Conservation (phyloP, 108 stramenopile species). For the Nitzschia inconspicua region DNA sequence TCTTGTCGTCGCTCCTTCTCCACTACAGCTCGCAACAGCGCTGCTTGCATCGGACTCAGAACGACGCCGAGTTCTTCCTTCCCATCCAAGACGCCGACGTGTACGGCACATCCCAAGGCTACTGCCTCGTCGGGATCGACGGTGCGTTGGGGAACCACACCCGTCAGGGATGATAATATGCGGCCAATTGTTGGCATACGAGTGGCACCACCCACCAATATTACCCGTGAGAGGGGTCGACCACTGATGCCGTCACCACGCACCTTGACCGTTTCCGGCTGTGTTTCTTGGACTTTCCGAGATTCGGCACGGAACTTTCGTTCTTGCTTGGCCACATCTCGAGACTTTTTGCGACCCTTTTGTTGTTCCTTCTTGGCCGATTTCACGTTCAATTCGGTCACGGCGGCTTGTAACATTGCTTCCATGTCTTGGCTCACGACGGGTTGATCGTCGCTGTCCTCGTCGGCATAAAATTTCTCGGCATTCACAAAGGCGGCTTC, state of each 20-base stretch:
- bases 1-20: conserved; percentile 23
- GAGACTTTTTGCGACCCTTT: conserved; percentile 67
- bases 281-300: conserved; percentile 39
- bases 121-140: conserved; percentile 90
- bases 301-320: conserved; percentile 65
- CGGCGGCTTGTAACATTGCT: neutral
- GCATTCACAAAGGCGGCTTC: conserved; percentile 35
- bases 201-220: conserved; percentile 87
- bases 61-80: conserved; percentile 74
- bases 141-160: conserved; percentile 66
- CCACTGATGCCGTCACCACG: conserved; percentile 66
- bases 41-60: conserved; percentile 83
- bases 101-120: conserved; percentile 85
- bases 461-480: conserved; percentile 52
- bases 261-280: conserved; percentile 34
- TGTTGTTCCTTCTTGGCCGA: conserved; percentile 72
- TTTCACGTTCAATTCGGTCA: conserved; percentile 44
- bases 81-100: conserved; percentile 87
- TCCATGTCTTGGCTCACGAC: conserved; percentile 9
- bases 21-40: conserved; percentile 75
- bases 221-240: conserved; percentile 75
- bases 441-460: conserved; percentile 12
- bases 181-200: conserved; percentile 84
- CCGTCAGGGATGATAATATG: conserved; percentile 67
- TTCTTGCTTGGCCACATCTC: conserved; percentile 55